Evolutionary conservation across 2,329 filamentous ascomycete genomes (phyloP), one percentile per base, ranked within the genome.

Genomic region (Fusarium xylarioides): DNA sequence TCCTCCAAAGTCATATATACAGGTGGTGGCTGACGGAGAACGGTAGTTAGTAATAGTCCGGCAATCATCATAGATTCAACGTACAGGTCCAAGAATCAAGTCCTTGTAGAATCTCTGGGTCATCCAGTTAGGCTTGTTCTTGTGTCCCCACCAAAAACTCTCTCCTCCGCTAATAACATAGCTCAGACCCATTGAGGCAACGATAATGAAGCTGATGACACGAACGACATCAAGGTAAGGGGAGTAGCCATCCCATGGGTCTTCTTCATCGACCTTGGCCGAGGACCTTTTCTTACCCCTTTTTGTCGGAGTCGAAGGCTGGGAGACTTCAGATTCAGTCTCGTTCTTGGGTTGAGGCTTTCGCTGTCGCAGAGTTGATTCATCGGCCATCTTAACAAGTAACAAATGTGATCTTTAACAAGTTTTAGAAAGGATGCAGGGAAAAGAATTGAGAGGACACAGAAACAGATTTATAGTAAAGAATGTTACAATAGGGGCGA

Each of bases 141-240:
- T 83, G 79, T 87, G 81, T 71, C 85, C 91, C 92, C 92, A 96
- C 64, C 90, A 86, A 72, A 91, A 86, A 66, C 89, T 91, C 79
- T 93, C 89, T 69, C 92, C 92, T 70, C 87, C 86, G 49, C 92
- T 94, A 75, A 93, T 86, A 72, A 95, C 89, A 82, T 95, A 95
- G 83, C 92, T 95, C 61, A 95, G 85, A 23, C 88, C 91, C 77
- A 87, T 89, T 30, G 90, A 93, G 52, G 91, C 88, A 47, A 93
- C 75, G 38, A 92, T 74, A 19, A 95, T 81, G 61, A 93, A 93
- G 37, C 87, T 87, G 50, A 95, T 77, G 35, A 95, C 86, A 37
- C 93, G 91, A 66, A 94, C 82, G 59, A 93, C 81, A 80, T 95
- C 93, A 38, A 94, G 83, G 82, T 83, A 87, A 16, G 83, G 83